phyloP scores from a whole-genome alignment of 257 asterid species.

The Forsythia viridissima region DNA sequence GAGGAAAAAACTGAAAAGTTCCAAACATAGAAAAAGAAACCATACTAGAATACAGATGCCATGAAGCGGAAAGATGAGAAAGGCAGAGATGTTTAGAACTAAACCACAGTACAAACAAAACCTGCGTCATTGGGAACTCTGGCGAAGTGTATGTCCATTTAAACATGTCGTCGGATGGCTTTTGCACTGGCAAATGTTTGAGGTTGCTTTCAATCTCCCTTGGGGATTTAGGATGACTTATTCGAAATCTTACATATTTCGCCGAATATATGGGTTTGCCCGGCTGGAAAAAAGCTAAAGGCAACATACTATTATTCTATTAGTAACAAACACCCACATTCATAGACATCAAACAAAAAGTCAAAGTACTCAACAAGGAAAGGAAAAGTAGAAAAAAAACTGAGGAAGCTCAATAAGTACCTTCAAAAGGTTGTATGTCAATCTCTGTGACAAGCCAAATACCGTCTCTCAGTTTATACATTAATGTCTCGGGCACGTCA shows the following conservation, averaged over 20 bases:
- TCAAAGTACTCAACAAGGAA: conserved; percentile 1
- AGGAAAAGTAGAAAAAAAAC: conserved; percentile 12
- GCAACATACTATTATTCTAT: conserved; percentile 9
- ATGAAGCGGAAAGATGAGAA: not conserved
- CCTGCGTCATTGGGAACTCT: conserved; percentile 73
- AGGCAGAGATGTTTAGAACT: not conserved
- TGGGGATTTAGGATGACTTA: conserved; percentile 59
- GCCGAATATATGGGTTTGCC: conserved; percentile 80
- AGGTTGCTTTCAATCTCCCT: conserved; percentile 32
- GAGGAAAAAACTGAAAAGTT: not conserved
- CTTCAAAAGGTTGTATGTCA: conserved; percentile 76
- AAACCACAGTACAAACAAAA: conserved; percentile 12
- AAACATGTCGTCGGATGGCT: conserved; percentile 69
- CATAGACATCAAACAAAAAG: not conserved
- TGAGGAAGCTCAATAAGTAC: conserved; percentile 29
- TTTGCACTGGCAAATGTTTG: conserved; percentile 35
- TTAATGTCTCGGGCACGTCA: conserved; percentile 62
- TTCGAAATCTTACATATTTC: conserved; percentile 59
- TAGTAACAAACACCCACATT: conserved; percentile 1
- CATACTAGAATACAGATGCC: not conserved
- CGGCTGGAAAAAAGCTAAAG: conserved; percentile 66
- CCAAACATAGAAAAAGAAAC: not conserved
- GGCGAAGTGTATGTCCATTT: conserved; percentile 79
- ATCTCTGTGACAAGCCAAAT: conserved; percentile 74
- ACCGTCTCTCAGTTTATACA: conserved; percentile 58